Base-by-base conservation (phyloP, 140 eudicot species). In the Ambrosia hybrid region DNA sequence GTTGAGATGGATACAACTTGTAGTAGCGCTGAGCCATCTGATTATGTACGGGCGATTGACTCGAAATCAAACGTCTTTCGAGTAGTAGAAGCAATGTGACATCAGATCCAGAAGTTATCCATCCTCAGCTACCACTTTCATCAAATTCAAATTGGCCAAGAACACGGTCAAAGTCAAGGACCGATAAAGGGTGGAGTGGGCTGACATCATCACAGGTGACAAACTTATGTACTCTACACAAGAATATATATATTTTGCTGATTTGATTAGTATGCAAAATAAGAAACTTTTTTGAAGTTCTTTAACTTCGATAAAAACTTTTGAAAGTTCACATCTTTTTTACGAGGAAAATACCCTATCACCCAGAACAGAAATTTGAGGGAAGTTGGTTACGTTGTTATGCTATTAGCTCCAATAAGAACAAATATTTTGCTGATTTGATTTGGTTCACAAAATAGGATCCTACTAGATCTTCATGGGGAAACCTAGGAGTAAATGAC, bases 11-110 rank as follows among this genome's bases (percentile, higher is more conserved):
- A 90, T 72, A 88, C 96, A 5, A 87, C 96, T 36, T 85, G 91
- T 77, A 87, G 96, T 72, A 92, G 95, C 85, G 79, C 91, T 21
- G 99, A 94, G 73, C 99, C 99, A 51, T 94, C 99, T 48, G 99
- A 90, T 16, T 90, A 83, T 9, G 99, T 94, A 5, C 96, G 99
- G 13, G 96, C 90, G 72, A 86, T 94, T 1, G 97, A 94, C 69
- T 73, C 88, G 65, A 94, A 88, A 36, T 88, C 96, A 9, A 94
- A 70, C 91, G 99, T 2, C 81, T 85, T 11, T 90, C 99, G 21
- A 80, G 83, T 5, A 89, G 96, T n/a, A 81, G 96, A 77, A 88
- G 84, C 76, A 90, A 86, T 57, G 79, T 79, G 37, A 61, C 84
- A 1, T 83, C 88, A 43, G 97, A 94, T 81, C 85, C 99, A 21